Evolutionary conservation across 805 yeast genomes (phyloP).

Genomic region (Wickerhamiella siamensis): DNA sequence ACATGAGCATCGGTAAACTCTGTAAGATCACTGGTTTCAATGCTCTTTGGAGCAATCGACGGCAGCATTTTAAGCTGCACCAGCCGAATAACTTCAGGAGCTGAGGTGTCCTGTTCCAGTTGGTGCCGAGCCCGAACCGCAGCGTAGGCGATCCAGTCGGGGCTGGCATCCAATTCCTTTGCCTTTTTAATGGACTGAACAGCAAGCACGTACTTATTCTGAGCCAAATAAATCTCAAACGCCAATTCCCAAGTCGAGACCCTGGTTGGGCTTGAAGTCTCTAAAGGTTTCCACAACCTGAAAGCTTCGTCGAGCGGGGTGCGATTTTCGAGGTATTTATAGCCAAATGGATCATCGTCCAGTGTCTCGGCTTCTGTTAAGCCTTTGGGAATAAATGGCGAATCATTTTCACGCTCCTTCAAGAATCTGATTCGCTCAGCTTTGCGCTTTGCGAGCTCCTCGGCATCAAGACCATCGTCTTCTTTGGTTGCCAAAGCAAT

Average conservation of each 20-base stretch:
- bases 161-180: conserved; percentile 25
- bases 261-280: conserved; percentile 19
- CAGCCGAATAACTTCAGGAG: conserved; percentile 32
- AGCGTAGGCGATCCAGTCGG: conserved; percentile 19
- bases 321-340: conserved; percentile 25
- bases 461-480: conserved; percentile 21
- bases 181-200: conserved; percentile 36
- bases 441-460: conserved; percentile 27
- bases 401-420: conserved; percentile 32
- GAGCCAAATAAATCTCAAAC: conserved; percentile 30
- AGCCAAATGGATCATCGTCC: conserved; percentile 37
- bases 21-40: conserved; percentile 13
- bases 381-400: conserved; percentile 4
- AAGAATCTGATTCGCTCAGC: conserved; percentile 31
- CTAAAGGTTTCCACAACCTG: conserved; percentile 28
- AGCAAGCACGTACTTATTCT: conserved; percentile 39
- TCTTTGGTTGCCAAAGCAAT: conserved; percentile 26
- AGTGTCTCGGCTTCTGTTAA: conserved; percentile 8
- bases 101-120: conserved; percentile 25
- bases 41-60: conserved; percentile 14
- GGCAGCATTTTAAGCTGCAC: conserved; percentile 20
- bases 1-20: conserved; percentile 18
- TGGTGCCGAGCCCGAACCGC: conserved; percentile 26
- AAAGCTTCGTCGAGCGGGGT: conserved; percentile 33
- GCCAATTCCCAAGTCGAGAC: conserved; percentile 32